These are phyloP conservation scores for Exobasidium rhododendri DNA, from an alignment of 1,284 basidiomycete genomes.

Conservation along the genomic window DNA sequence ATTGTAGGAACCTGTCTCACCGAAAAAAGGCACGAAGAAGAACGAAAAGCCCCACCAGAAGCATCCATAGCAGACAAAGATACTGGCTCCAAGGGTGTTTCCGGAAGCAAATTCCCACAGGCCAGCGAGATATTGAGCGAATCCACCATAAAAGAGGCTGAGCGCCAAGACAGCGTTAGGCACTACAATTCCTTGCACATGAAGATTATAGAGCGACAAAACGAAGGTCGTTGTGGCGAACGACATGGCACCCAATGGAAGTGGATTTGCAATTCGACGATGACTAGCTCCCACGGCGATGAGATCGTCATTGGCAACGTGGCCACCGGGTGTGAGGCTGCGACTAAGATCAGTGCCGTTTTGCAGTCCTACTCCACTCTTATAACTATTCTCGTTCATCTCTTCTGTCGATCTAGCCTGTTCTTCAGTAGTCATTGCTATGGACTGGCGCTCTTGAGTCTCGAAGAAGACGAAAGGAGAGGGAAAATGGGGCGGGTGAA, in stretches of 20 bases:
- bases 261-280: conserved; percentile 31
- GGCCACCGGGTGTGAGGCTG: conserved; percentile 23
- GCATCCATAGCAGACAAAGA: conserved; percentile 23
- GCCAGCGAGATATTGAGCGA: conserved; percentile 35
- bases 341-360: no score
- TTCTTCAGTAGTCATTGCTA: no score
- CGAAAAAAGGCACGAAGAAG: conserved; percentile 33
- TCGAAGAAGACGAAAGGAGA: no score
- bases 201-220: conserved; percentile 32
- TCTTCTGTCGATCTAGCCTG: no score
- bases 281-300: conserved; percentile 32
- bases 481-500: no score
- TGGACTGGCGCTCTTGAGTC: no score
- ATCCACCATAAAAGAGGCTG: conserved; percentile 7
- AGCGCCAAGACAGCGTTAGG: conserved; percentile 24
- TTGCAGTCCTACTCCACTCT: no score
- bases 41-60: conserved; percentile 44
- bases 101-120: conserved; percentile 37
- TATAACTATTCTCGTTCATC: no score
- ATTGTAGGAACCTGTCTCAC: conserved; percentile 29
- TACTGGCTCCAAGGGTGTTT: conserved; percentile 19
- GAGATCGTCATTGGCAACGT: conserved; percentile 33
- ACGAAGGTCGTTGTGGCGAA: conserved; percentile 19
- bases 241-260: conserved; percentile 19
- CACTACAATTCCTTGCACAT: conserved; percentile 24